Evolutionary conservation across 2,329 filamentous ascomycete species (phyloP), one percentile per base, ranked within the genome.

Genomic region (Beauveria varroae): DNA sequence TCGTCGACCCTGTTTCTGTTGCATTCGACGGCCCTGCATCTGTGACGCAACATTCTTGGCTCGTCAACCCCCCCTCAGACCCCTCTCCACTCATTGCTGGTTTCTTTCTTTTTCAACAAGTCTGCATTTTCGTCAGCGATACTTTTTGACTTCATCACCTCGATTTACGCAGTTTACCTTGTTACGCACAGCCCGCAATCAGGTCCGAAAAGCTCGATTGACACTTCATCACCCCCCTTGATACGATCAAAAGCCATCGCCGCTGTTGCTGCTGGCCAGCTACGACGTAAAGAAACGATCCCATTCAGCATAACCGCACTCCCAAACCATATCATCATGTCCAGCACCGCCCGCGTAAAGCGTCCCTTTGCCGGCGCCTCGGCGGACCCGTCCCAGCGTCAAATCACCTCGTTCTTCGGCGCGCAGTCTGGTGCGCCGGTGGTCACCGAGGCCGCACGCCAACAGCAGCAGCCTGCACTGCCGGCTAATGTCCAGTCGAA

Each of bases 401-500:
- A 86, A 61, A 88, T 88, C 69, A 87, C 85, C 22, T 83, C 80
- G 59, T 88, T 86, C 76, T 87, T 88, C 74, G 68, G 70, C 62
- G 65, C 70, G 9, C 70, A 76, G 69, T 60, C 72, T 66, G 30
- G 74, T 70, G 34, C 62, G 37, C 58, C 66, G 5, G 37, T 69
- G 5, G 37, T 69, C 68, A 18, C 67, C 70, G 47, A 73, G 70
- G 20, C 64, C 26, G 56, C 68, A 18, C 65, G 67, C 58, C 58
- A 47, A 16, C 30, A 78, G 18, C 84, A 28, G 30, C 74, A 78
- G 18, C 84, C 85, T 3, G 68, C 72, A 4, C 78, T 93, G 16
- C 86, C 90, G 1, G 74, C 81, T 26, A 79, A 79, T 8, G 81
- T 96, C 37, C 91, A 96, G 74, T 82, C 92, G 41, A 89, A 89